These are phyloP conservation scores for Pseudogymnoascus sp. DNA, from an alignment of 2,329 filamentous ascomycete species.

Conservation along the genomic window DNA sequence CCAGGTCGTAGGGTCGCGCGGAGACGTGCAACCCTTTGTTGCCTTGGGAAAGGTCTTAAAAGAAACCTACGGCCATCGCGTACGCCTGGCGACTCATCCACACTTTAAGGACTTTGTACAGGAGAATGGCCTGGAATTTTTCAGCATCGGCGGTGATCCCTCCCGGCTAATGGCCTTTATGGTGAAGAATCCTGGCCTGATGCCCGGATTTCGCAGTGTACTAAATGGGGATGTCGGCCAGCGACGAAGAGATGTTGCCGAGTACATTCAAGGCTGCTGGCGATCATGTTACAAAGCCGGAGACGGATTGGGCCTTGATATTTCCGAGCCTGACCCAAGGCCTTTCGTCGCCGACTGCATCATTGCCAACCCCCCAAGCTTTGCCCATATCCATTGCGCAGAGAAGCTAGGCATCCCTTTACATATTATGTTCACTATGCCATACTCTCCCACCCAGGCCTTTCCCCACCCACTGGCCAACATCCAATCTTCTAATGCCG, in stretches of 20 bases:
- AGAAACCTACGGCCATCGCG: slow-evolving; percentile 58
- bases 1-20: slow-evolving; percentile 65
- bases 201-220: slow-evolving; percentile 72
- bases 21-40: slow-evolving; percentile 69
- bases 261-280: slow-evolving; percentile 79
- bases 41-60: slow-evolving; percentile 59
- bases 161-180: slow-evolving; percentile 78
- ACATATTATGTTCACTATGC: slow-evolving; percentile 90
- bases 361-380: slow-evolving; percentile 70
- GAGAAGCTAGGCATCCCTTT: slow-evolving; percentile 67
- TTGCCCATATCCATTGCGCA: slow-evolving; percentile 67
- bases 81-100: slow-evolving; percentile 64
- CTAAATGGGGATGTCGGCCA: slow-evolving; percentile 69
- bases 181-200: slow-evolving; percentile 80
- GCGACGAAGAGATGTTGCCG: slow-evolving; percentile 63
- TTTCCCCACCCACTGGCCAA: slow-evolving; percentile 66
- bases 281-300: slow-evolving; percentile 74
- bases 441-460: slow-evolving; percentile 61
- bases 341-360: slow-evolving; percentile 81
- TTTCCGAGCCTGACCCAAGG: slow-evolving; percentile 18
- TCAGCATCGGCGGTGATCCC: slow-evolving; percentile 65
- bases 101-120: slow-evolving; percentile 61
- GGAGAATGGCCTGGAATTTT: slow-evolving; percentile 66
- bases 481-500: slow-evolving; percentile 55
- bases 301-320: slow-evolving; percentile 43